Percentiles rank a stretch among this genome's conserved stretches.
phyloP scores from a whole-genome alignment of 495 filamentous ascomycete genomes.

The Tuber brumale region DNA sequence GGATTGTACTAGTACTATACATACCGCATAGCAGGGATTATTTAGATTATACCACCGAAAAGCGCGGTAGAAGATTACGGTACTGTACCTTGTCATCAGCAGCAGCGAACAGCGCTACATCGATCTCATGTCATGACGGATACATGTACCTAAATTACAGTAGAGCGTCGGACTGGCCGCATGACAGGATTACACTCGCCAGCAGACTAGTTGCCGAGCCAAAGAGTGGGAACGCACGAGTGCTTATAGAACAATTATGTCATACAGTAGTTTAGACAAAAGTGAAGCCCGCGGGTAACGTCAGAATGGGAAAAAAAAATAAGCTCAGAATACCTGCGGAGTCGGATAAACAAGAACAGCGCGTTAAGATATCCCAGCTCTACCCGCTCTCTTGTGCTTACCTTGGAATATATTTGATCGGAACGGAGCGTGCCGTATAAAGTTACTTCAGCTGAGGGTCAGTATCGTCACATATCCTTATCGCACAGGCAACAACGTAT shows the following conservation, averaged over 20 bases:
- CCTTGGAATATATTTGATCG: not conserved
- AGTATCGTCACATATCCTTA: not conserved
- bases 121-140: not conserved
- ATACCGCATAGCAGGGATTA: not conserved
- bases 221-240: not conserved
- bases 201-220: not conserved
- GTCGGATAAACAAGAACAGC: not conserved
- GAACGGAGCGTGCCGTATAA: not conserved
- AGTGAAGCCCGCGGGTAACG: not conserved
- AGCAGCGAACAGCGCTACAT: not conserved
- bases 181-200: not conserved
- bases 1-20: too few species aligned
- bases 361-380: not conserved
- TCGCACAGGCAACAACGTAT: too few species aligned
- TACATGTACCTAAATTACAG: not conserved
- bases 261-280: not conserved
- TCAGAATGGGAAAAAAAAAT: not conserved
- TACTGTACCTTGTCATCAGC: not conserved
- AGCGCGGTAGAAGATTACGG: too few species aligned
- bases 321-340: not conserved
- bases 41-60: too few species aligned
- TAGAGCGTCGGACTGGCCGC: not conserved
- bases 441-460: not conserved
- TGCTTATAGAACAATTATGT: not conserved
- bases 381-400: not conserved